phyloP scores from a whole-genome alignment of 495 filamentous ascomycete genomes.

The Hyphodiscus hymeniophilus region DNA sequence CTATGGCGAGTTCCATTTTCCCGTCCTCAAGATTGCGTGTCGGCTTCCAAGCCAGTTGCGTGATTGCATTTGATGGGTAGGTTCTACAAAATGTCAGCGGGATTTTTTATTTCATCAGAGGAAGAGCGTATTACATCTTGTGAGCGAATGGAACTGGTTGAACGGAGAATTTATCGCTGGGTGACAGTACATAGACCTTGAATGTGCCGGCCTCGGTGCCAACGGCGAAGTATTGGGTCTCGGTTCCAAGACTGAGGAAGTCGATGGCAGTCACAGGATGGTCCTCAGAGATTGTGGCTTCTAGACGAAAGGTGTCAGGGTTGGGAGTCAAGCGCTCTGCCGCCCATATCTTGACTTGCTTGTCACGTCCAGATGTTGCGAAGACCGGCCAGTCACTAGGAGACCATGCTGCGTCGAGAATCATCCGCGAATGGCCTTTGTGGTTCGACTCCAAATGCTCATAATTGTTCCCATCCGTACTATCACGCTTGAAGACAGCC shows the following conservation, averaged over 20 bases:
- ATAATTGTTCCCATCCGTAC: constrained; percentile 35
- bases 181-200: constrained; percentile 30
- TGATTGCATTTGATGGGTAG: constrained; percentile 65
- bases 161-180: constrained; percentile 32
- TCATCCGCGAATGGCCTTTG: constrained; percentile 87
- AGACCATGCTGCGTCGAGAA: constrained; percentile 77
- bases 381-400: constrained; percentile 49
- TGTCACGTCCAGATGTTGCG: constrained; percentile 84
- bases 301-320: constrained; percentile 34
- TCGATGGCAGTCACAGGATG: constrained; percentile 71
- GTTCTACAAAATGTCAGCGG: constrained; percentile 33
- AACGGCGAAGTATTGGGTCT: constrained; percentile 53
- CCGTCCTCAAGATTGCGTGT: background rate
- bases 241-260: constrained; percentile 39
- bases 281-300: constrained; percentile 43
- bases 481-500: constrained; percentile 57
- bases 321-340: constrained; percentile 20
- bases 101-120: background rate
- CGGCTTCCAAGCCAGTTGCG: constrained; percentile 72
- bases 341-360: constrained; percentile 72
- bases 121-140: background rate
- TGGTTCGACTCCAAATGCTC: constrained; percentile 52
- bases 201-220: constrained; percentile 56
- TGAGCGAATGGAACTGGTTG: constrained; percentile 18
- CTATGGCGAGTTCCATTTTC: constrained; percentile 33